Evolutionary conservation across 73 alveolate genomes (phyloP).

Genomic region (Blepharisma stoltei): DNA sequence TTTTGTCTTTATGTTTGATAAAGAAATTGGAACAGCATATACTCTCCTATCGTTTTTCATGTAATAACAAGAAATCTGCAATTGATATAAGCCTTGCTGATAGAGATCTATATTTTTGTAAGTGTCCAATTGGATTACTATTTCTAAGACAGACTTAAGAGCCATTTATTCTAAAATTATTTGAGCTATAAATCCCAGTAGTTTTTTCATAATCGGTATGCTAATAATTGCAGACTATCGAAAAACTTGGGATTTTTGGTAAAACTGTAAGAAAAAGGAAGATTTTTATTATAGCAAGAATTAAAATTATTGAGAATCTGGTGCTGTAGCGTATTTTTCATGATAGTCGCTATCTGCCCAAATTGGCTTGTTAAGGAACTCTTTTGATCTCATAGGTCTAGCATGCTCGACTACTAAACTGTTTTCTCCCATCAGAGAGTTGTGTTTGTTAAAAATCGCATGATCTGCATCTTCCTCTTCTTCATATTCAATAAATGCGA

Average conservation of each 20-base stretch:
- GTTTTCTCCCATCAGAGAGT: not conserved
- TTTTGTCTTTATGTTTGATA: not conserved
- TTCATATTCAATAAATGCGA: slow-evolving; percentile 22
- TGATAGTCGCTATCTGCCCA: slow-evolving; percentile 19
- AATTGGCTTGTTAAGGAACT: slow-evolving; percentile 16
- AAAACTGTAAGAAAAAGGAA: too few species aligned
- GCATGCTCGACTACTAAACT: slow-evolving; percentile 8
- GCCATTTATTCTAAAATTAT: slow-evolving; percentile 23
- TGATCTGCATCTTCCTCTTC: slow-evolving; percentile 16
- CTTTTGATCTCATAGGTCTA: slow-evolving; percentile 23
- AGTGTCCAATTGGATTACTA: slow-evolving; percentile 23
- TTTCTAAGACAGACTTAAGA: slow-evolving; percentile 15
- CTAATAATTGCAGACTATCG: too few species aligned
- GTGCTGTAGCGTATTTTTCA: not conserved
- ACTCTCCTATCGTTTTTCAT: slow-evolving; percentile 1
- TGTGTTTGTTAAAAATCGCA: slow-evolving; percentile 18
- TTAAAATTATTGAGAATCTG: too few species aligned
- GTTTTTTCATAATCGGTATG: too few species aligned
- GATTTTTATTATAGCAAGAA: too few species aligned
- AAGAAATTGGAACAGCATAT: slow-evolving; percentile 10
- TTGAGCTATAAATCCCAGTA: too few species aligned
- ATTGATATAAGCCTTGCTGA: slow-evolving; percentile 23
- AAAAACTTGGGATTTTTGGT: too few species aligned
- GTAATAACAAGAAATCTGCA: not conserved
- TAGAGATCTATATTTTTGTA: slow-evolving; percentile 32